Evolutionary conservation across 1,284 basidiomycete species (phyloP).

Genomic region (Paramarasmius palmivorus): DNA sequence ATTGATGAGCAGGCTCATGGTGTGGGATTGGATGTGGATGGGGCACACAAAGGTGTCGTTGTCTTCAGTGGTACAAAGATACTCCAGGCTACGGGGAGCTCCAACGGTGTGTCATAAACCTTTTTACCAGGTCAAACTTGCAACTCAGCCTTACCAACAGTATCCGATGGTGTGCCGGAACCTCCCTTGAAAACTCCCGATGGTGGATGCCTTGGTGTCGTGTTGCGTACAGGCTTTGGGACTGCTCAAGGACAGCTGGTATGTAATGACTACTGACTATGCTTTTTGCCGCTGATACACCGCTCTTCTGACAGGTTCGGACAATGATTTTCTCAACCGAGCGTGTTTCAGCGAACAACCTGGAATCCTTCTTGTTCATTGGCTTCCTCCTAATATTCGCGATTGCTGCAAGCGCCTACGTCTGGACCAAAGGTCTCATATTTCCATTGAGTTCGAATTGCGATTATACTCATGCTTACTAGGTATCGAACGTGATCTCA

Average conservation of each 20-base stretch:
- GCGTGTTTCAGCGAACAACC: slow-evolving; percentile 90
- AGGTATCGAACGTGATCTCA: slow-evolving; percentile 88
- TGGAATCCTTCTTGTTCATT: slow-evolving; percentile 94
- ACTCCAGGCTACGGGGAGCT: slow-evolving; percentile 62
- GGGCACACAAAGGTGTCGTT: slow-evolving; percentile 83
- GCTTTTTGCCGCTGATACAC: neutral
- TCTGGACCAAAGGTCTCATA: slow-evolving; percentile 84
- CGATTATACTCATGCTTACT: slow-evolving; percentile 7
- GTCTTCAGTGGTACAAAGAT: slow-evolving; percentile 95
- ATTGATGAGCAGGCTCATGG: slow-evolving; percentile 79
- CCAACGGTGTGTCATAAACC: slow-evolving; percentile 39
- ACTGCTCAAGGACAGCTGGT: slow-evolving; percentile 95
- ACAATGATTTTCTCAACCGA: slow-evolving; percentile 99
- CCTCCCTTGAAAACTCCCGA: slow-evolving; percentile 67
- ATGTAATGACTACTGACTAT: slow-evolving; percentile 16
- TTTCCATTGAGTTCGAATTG: neutral
- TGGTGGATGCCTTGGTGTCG: slow-evolving; percentile 86
- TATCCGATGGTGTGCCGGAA: slow-evolving; percentile 10
- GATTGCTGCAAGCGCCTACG: slow-evolving; percentile 93
- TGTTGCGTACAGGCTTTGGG: slow-evolving; percentile 94
- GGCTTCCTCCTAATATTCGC: slow-evolving; percentile 96
- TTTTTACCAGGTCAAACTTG: too few relatives aligned
- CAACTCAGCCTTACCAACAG: slow-evolving; percentile 36
- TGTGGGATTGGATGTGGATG: slow-evolving; percentile 84
- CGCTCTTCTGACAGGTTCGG: slow-evolving; percentile 29